These are phyloP conservation scores for Leccinum imitatum DNA, from an alignment of 768 basidiomycete genomes.

Conservation along the genomic window DNA sequence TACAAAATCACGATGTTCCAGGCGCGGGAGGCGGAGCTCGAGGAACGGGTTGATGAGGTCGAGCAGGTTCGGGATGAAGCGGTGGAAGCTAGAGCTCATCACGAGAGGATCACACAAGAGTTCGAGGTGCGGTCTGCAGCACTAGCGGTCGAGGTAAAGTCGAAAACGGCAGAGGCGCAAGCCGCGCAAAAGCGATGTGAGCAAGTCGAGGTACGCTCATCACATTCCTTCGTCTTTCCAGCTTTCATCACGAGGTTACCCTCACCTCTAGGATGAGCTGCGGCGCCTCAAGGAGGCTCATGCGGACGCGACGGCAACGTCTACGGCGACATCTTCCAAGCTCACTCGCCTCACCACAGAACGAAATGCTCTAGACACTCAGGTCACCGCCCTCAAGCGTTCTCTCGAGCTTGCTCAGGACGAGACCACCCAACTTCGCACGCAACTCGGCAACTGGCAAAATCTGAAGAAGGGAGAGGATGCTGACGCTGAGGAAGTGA, in stretches of 20 bases:
- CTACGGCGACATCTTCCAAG: conserved; percentile 47
- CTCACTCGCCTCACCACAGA: conserved; percentile 59
- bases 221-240: neutral
- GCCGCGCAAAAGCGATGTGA: conserved; percentile 44
- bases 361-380: conserved; percentile 54
- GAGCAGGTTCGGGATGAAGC: conserved; percentile 45
- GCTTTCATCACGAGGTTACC: neutral
- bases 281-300: conserved; percentile 48
- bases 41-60: conserved; percentile 50
- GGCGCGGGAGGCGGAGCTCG: conserved; percentile 58
- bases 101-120: conserved; percentile 30
- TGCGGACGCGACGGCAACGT: conserved; percentile 47
- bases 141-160: conserved; percentile 39
- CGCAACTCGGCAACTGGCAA: conserved; percentile 71
- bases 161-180: conserved; percentile 40
- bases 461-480: conserved; percentile 63
- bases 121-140: conserved; percentile 32
- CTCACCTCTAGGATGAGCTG: conserved; percentile 36
- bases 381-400: conserved; percentile 53
- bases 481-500: conserved; percentile 52
- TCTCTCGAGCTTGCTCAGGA: conserved; percentile 59
- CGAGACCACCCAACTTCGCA: conserved; percentile 51
- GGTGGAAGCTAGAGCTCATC: conserved; percentile 14
- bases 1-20: conserved; percentile 68
- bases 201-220: conserved; percentile 42